These are phyloP conservation scores for Mimosa pudica DNA, from an alignment of 306 rosid species.

Conservation along the genomic window DNA sequence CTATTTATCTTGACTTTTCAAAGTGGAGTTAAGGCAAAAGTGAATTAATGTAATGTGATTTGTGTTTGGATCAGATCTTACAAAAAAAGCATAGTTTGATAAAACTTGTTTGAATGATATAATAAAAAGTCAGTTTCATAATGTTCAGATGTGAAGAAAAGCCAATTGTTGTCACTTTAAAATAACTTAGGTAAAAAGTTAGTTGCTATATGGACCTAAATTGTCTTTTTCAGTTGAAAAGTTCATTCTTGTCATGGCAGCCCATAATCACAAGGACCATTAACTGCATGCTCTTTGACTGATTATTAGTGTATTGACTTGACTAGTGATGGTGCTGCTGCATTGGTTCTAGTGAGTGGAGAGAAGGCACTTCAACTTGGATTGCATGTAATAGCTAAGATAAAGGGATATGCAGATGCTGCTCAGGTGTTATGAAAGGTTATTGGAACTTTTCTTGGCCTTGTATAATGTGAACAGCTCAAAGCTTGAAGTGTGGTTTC, in stretches of 20 bases:
- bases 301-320: constrained; percentile 42
- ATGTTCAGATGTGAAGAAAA: not conserved
- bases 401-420: constrained; percentile 89
- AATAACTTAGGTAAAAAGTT: not conserved
- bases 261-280: constrained; percentile 19
- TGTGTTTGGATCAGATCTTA: not conserved
- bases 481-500: constrained; percentile 41
- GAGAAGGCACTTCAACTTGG: constrained; percentile 81
- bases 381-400: constrained; percentile 78
- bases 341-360: constrained; percentile 88
- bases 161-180: not conserved
- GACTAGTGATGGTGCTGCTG: constrained; percentile 94
- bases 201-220: not conserved
- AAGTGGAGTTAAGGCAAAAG: not conserved
- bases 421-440: constrained; percentile 67
- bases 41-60: not conserved
- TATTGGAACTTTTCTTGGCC: constrained; percentile 36
- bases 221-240: not conserved
- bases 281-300: constrained; percentile 23
- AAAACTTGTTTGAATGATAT: not conserved
- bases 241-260: not conserved
- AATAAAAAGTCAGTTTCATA: not conserved
- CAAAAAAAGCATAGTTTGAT: not conserved
- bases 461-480: constrained; percentile 29
- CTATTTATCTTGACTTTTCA: not conserved